A percentile compares a stretch with the other conserved stretches of the same genome.
Evolutionary conservation across 2,329 filamentous ascomycete species (phyloP).

Genomic region (Phyllosticta citribraziliensis): DNA sequence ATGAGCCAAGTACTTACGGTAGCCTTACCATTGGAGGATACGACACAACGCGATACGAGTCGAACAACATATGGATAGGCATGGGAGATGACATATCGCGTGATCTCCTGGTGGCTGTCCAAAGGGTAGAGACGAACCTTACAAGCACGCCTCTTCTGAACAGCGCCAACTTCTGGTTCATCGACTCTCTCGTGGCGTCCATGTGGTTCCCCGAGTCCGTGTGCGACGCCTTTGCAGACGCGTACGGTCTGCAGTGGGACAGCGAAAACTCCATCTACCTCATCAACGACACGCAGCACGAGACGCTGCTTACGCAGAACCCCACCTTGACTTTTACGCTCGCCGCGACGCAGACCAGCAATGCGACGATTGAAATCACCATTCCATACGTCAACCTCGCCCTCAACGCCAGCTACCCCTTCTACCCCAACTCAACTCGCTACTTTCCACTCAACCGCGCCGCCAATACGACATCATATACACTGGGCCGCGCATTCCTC

Average conservation of each 20-base stretch:
- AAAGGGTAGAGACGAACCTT: conserved; percentile 17
- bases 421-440: conserved; percentile 15
- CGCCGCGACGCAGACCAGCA: conserved; percentile 17
- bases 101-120: conserved; percentile 20
- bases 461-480: conserved; percentile 27
- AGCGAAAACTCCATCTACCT: conserved; percentile 25
- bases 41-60: conserved; percentile 23
- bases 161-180: conserved; percentile 20
- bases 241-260: conserved; percentile 31
- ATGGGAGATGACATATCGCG: conserved; percentile 21
- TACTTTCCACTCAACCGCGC: conserved; percentile 32
- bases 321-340: conserved; percentile 25
- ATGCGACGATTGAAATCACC: conserved; percentile 20
- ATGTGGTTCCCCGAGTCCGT: conserved; percentile 31
- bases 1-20: conserved; percentile 19
- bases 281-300: conserved; percentile 27
- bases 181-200: conserved; percentile 29
- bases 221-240: conserved; percentile 25
- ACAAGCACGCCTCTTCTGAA: conserved; percentile 24
- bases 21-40: conserved; percentile 31
- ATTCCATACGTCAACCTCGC: conserved; percentile 32
- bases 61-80: conserved; percentile 19
- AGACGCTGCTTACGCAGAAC: conserved; percentile 20
- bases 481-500: conserved; percentile 30
- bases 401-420: conserved; percentile 17